These are phyloP conservation scores for Didymellaceae sp. DNA, from an alignment of 2,329 filamentous ascomycete species.

Conservation along the genomic window DNA sequence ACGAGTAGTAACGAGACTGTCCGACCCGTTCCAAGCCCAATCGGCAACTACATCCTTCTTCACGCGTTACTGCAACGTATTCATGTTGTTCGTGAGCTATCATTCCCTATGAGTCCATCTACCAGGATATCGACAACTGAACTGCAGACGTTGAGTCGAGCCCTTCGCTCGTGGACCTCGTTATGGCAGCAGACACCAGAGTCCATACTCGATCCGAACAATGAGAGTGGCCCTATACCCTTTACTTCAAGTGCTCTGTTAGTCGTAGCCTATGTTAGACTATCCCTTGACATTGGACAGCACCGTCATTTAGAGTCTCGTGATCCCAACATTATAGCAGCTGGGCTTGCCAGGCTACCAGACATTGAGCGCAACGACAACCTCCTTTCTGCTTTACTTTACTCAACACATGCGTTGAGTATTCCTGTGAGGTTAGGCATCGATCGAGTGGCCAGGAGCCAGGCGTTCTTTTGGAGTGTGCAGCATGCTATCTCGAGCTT, in stretches of 20 bases:
- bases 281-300: conserved; percentile 56
- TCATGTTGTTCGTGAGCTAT: conserved; percentile 37
- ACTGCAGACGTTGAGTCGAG: conserved; percentile 31
- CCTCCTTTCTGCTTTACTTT: conserved; percentile 58
- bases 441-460: conserved; percentile 61
- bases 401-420: conserved; percentile 62
- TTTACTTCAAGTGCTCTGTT: conserved; percentile 57
- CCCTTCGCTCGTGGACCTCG: conserved; percentile 45
- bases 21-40: conserved; percentile 37
- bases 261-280: conserved; percentile 55
- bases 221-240: conserved; percentile 45
- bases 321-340: conserved; percentile 51
- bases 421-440: conserved; percentile 63
- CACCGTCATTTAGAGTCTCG: conserved; percentile 54
- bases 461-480: conserved; percentile 64
- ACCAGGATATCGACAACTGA: conserved; percentile 30
- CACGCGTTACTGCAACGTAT: conserved; percentile 41
- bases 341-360: conserved; percentile 48
- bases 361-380: conserved; percentile 57
- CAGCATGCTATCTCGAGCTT: conserved; percentile 63
- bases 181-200: conserved; percentile 46
- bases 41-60: conserved; percentile 42
- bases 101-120: conserved; percentile 28
- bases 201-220: conserved; percentile 46
- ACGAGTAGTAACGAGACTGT: conserved; percentile 26